Evolutionary conservation across 805 yeast genomes (phyloP), one percentile per base, ranked within the genome.

Genomic region (Sugiyamaella lignohabitans): DNA sequence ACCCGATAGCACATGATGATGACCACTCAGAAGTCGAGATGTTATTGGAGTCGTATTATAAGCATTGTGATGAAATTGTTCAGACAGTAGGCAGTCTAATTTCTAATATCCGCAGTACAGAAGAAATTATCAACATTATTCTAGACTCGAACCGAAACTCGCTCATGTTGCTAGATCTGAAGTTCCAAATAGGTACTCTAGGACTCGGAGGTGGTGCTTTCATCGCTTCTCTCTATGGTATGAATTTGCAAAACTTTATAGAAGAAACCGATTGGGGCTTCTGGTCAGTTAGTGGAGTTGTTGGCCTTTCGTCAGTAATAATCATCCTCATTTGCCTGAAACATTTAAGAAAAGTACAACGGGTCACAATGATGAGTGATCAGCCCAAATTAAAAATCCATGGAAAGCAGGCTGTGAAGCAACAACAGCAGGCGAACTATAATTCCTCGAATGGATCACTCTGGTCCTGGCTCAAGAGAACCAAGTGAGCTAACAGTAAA

Each of bases 141-240:
- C 68, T 93, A 49, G 99, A 93, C 62, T 84, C 97, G 1, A 91
- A 93, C 64, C 76, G 99, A 64, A 93, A 93, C 64, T 87, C 91
- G 54, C 72, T 93, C 50, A 88, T 93, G 96, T 63, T 88, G 23
- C 69, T 93, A 35, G 95, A 95, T 2, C 70, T 93, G 47, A 75
- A 84, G 56, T 87, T 87, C 62, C 82, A 93, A 43, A 80, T 87
- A 21, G 93, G 95, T 0, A 72, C 94, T 47, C 68, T 93, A 30
- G 82, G 95, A 2, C 69, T 89, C 58, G 95, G 95, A 1, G 76
- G 82, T 14, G 83, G 93, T 1, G 69, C 94, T 40, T 86, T 85
- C 54, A 62, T 87, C 14, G 93, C 95, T 1, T 84, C 96, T 0
- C 69, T 87, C 8, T 93, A 89, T 64, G 99, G 99, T 30, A 93